Base-by-base conservation (phyloP, 192 early-diverging fungal genomes). In the Dispira parvispora region DNA sequence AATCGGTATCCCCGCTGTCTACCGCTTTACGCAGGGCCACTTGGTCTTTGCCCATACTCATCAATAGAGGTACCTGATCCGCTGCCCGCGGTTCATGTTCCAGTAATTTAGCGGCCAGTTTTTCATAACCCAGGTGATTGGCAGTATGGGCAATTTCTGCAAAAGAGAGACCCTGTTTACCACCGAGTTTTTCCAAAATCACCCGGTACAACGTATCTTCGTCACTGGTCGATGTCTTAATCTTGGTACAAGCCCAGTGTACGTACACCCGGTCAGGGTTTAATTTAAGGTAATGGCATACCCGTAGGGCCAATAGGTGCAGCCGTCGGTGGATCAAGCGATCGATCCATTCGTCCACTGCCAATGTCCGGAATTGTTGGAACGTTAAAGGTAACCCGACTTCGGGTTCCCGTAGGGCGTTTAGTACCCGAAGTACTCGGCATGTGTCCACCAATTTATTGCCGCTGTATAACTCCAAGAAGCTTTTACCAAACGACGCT, bases 211-310 rank as follows among this genome's bases (percentile, higher is more conserved):
- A 76, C 0, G 85, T 82, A 46, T 96, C 92, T 46, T 97, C 94
- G 66, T 94, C 89, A 0, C 67, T 71, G 3, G 82, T 79, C 0
- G 88, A 82, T 11, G 79, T 73, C 61, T 86, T 89, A 61, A 93
- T 94, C 76, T 97, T 96, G 57, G 88, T 83, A 62, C 96, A 93
- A 0, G 94, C 96, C 96, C 96, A 99, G 66, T 95, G 89, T 50
- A 96, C 86, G 20, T 92, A 71, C 14, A 97, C 87, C 42, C 86
- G 78, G 63, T 91, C 88, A 0, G 79, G 75, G 16, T 83, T 78
- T 53, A 93, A 76, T 20, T 86, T 81, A 47, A 96, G 66, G 65
- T 91, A 94, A 18, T 86, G 85, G 66, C 90, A 89, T 25, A 97
- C 75, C 8, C 82, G 75, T 21, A 92, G 71, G 0, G 96, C 96